Percentiles rank a stretch among this genome's conserved stretches.
Conservation (phyloP, 768 basidiomycete genomes). For the Mycena venus region DNA sequence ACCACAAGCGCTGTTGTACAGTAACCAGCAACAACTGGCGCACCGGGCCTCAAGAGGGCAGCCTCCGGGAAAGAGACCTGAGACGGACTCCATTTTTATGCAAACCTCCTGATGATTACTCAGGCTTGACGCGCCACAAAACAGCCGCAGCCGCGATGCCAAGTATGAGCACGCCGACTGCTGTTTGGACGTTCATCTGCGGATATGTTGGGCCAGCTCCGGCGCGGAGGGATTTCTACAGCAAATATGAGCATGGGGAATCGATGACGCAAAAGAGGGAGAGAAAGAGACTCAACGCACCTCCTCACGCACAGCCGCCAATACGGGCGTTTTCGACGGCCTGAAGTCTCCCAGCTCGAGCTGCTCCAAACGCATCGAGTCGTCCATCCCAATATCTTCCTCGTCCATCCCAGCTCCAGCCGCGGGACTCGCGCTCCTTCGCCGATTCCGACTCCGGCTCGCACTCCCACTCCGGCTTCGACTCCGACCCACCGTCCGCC, state of each 20-base stretch:
- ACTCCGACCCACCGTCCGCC: no score
- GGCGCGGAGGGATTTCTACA: background rate
- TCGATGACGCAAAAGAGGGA: background rate
- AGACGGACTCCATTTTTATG: no score
- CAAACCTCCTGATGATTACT: no score
- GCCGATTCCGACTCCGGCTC: background rate
- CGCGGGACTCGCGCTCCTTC: background rate
- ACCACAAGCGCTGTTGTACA: background rate
- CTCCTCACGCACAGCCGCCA: background rate
- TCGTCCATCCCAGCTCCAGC: background rate
- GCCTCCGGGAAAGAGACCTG: no score
- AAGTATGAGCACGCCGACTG: slow-evolving; percentile 73
- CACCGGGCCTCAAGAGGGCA: no score
- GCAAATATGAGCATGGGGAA: background rate
- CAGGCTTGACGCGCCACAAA: slow-evolving; percentile 72
- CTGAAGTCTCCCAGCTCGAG: background rate
- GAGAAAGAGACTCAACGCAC: background rate
- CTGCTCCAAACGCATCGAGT: background rate
- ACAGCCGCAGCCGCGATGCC: slow-evolving; percentile 80
- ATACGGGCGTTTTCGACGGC: background rate
- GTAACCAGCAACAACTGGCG: no score
- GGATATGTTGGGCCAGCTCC: background rate
- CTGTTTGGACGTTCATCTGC: slow-evolving; percentile 61
- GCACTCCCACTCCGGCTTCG: background rate
- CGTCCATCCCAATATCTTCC: background rate